Base-by-base conservation (phyloP, 257 asterid species). In the Jasminum sambac region DNA sequence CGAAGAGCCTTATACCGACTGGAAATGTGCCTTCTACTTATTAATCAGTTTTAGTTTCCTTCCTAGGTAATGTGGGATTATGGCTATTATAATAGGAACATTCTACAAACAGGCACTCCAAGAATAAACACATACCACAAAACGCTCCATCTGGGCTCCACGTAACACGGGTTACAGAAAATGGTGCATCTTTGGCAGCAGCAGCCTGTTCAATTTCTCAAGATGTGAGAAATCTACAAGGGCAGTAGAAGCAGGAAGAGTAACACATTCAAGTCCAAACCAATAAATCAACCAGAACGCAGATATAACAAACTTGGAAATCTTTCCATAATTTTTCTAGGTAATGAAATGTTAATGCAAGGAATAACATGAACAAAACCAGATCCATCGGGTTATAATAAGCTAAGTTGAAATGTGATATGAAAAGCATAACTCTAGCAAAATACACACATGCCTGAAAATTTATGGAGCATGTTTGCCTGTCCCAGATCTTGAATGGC, bases 71-170 rank as follows among this genome's bases (percentile, higher is more conserved):
- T 4, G 4, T 30, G 36, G 36, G 36, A 30, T 30, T 30, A 30
- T 30, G 36, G 36, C 4, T 30, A 30, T 30, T 30, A 72, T 61
- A 63, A 67, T 24, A 65, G 58, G 71, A 11, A 68, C 39, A 60
- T 58, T 68, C 42, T 19, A n/a, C 42, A 39, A 41, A 23, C 5
- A 40, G 64, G 36, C 19, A 78, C 63, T 69, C 14, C 19, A 73
- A 65, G 24, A 73, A 58, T 50, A 41, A 36, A 34, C 75, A 80
- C 16, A 55, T 84, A 95, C 99, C 99, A 70, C 85, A 86, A 77
- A 83, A 91, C 39, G 86, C 77, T 60, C 99, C 99, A 83, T 95
- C 99, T 12, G 90, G 90, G 81, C 99, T 91, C 97, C 98, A 95
- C 6, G 96, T 85, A 82, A 95, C 98, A 38, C 90, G 87, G 82